Base-by-base conservation (phyloP, 2,329 filamentous ascomycete genomes). In the Fusarium lyarnte region DNA sequence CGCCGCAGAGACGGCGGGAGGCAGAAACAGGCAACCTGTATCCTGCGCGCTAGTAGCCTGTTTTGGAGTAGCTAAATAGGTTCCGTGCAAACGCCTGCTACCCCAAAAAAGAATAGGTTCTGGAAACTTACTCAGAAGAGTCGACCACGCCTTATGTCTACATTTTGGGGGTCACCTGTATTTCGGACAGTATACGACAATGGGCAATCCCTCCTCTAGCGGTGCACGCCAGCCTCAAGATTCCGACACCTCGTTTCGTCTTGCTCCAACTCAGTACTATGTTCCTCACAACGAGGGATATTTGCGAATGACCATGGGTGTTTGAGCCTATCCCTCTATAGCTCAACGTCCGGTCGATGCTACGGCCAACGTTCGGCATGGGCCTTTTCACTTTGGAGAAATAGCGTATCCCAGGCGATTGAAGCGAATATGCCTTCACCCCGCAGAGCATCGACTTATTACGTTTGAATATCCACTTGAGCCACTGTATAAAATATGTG, bases 381-480 rank as follows among this genome's bases (percentile, higher is more conserved):
- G 36, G 45, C 52, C 55, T 62, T 53, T 52, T 47, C 49, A 62
- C 63, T 45, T 49, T 53, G 47, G 43, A 38, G 45, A 38, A 53
- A 62, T 63, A 61, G 53, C 45, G 58, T 53, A 49, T 49, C 31
- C 55, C 58, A 55, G 53, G 62, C 29, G 43, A 47, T 57, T 54
- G 17, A 58, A 63, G 62, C 61, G 60, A 53, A 27, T 46, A 53
- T 55, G 23, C 31, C 63, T 51, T n/a, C 21, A 45, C 60, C 53
- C 67, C 47, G 43, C 67, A 53, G n/a, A 41, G 42, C 25, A 58
- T 65, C 46, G 35, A 63, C 31, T 74, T 63, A 70, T 75, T 75
- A 74, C 72, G 69, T 74, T 68, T 68, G n/a, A 27, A 70, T 54
- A 65, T 61, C 69, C 72, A 74, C 72, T 39, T 60, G 23, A 65